Evolutionary conservation across 305 asterid species (phyloP).

Genomic region (Fraxinus latifolia): DNA sequence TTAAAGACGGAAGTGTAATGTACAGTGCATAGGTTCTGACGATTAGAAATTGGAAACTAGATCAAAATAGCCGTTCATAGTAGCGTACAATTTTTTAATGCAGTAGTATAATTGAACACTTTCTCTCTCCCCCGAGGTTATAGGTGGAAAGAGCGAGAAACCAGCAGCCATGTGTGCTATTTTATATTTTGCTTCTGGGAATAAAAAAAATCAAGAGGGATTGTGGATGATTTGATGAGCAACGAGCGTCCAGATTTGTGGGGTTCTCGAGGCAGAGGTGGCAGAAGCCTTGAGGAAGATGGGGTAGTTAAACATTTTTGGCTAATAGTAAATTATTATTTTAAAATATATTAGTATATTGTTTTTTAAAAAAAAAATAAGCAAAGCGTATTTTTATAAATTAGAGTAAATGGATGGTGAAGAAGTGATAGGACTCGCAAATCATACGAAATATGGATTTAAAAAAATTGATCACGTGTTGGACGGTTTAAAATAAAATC

Average conservation of each 20-base stretch:
- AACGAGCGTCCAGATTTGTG: slow-evolving; percentile 51
- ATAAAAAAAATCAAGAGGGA: neutral
- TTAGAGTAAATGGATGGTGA: no score
- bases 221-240: slow-evolving; percentile 17
- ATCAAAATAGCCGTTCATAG: neutral
- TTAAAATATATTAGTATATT: no score
- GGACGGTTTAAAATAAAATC: no score
- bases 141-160: slow-evolving; percentile 33
- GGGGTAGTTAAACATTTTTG: no score
- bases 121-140: slow-evolving; percentile 22
- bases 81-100: neutral
- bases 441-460: no score
- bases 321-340: no score
- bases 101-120: slow-evolving; percentile 13
- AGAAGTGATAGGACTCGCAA: no score
- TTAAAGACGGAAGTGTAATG: slow-evolving; percentile 25
- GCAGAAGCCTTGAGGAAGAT: slow-evolving; percentile 2
- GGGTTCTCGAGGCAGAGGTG: slow-evolving; percentile 39
- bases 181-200: neutral
- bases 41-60: slow-evolving; percentile 25
- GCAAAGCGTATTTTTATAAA: no score
- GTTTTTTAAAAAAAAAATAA: no score
- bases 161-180: slow-evolving; percentile 16
- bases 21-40: slow-evolving; percentile 29
- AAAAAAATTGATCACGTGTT: no score